Conservation (phyloP, 345 rosid species). For the Cardamine occulta region DNA sequence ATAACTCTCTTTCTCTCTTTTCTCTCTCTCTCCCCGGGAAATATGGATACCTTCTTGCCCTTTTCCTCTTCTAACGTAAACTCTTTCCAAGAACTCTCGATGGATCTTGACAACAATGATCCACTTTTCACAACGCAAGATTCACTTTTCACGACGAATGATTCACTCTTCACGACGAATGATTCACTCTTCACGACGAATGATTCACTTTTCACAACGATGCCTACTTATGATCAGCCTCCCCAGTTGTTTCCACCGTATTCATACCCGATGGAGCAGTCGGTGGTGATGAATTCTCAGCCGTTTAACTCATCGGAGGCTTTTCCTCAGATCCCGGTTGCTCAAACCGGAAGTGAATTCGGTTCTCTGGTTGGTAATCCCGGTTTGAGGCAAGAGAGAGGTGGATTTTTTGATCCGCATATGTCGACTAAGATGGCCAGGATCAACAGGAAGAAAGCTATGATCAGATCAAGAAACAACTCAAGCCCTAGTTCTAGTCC, state of each 20-base stretch:
- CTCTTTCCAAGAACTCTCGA: constrained; percentile 36
- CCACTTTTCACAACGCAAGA: background rate
- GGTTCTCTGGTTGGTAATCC: constrained; percentile 21
- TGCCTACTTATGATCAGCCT: constrained; percentile 28
- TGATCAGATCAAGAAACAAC: constrained; percentile 53
- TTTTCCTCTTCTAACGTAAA: constrained; percentile 31
- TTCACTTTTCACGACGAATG: constrained; percentile 7
- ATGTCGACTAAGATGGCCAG: constrained; percentile 64
- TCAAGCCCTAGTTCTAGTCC: constrained; percentile 33
- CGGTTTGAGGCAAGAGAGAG: constrained; percentile 40
- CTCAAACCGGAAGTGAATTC: constrained; percentile 24
- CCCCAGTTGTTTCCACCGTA: constrained; percentile 20
- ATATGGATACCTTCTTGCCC: constrained; percentile 43
- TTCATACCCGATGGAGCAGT: constrained; percentile 22
- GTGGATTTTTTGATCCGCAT: constrained; percentile 45
- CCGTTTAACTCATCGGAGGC: constrained; percentile 12
- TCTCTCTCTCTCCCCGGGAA: constrained; percentile 32
- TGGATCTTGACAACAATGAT: constrained; percentile 24
- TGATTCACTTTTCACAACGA: constrained; percentile 6
- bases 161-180: background rate
- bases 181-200: constrained; percentile 10
- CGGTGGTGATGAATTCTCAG: constrained; percentile 19
- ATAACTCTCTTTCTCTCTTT: constrained; percentile 19
- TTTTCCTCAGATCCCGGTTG: constrained; percentile 33
- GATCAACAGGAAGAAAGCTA: constrained; percentile 67